These are phyloP conservation scores for Asterophora lycoperdoides DNA, from an alignment of 768 basidiomycete species.

Conservation along the genomic window DNA sequence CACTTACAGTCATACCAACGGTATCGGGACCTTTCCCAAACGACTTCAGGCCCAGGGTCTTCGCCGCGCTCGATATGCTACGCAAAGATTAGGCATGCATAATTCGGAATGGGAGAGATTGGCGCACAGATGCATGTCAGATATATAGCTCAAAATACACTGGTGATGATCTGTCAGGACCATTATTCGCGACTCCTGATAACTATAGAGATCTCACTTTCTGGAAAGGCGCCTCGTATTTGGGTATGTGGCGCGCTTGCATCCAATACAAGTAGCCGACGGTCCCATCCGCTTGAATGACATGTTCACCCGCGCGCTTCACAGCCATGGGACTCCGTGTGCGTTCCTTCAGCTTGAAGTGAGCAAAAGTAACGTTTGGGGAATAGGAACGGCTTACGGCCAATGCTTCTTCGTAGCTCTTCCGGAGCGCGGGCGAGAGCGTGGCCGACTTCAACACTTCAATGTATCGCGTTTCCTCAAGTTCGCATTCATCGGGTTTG, in stretches of 20 bases:
- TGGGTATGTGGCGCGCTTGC: conserved; percentile 63
- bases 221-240: conserved; percentile 69
- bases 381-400: conserved; percentile 21
- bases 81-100: conserved; percentile 7
- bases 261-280: conserved; percentile 72
- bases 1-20: conserved; percentile 59
- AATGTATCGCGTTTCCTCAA: conserved; percentile 44
- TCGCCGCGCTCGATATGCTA: conserved; percentile 55
- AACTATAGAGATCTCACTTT: conserved; percentile 50
- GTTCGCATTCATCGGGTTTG: conserved; percentile 59
- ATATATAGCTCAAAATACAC: conserved; percentile 79
- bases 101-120: neutral
- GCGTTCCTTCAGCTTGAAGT: conserved; percentile 47
- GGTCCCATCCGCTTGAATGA: conserved; percentile 41
- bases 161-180: conserved; percentile 21
- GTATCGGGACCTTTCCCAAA: conserved; percentile 45
- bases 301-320: conserved; percentile 46
- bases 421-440: conserved; percentile 29
- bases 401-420: conserved; percentile 28
- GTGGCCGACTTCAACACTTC: conserved; percentile 31
- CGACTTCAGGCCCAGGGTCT: conserved; percentile 51
- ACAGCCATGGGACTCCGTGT: conserved; percentile 64
- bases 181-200: too few relatives aligned
- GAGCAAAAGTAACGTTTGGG: neutral
- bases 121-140: conserved; percentile 73